Evolutionary conservation across 2,329 filamentous ascomycete species (phyloP), one percentile per base, ranked within the genome.

Genomic region (Hypomyces perniciosus): DNA sequence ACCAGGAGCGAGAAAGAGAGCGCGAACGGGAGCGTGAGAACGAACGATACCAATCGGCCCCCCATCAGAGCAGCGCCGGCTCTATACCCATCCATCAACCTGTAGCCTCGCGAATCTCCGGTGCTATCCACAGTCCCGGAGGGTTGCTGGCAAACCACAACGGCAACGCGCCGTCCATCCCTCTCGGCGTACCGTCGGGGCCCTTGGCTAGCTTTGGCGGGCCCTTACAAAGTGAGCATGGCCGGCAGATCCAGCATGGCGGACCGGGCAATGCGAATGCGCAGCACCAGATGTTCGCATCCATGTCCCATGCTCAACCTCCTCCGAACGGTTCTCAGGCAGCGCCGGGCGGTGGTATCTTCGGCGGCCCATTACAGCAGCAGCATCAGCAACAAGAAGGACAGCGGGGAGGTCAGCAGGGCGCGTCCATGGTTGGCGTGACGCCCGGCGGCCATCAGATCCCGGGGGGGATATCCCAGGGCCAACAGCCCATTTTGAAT

Each of bases 31-130:
- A 88, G 57, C 78, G 84, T 64, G 85, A 88, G 53, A 76, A 80
- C 64, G 83, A 85, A 40, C 79, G 82, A 46, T 84, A 83, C 62
- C 85, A 84, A 59, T 79, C 87, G 54, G 83, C 86, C 28, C 66
- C 67, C 54, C 90, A 93, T 64, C 91, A 96, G 68, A 93, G 86
- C 70, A 91, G 88, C 64, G 85, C 88, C 37, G 89, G 86, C 51
- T 90, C 91, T 3, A 88, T 96, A 49, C 90, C 91, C 49, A 85
- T 97, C 61, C 92, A 97, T 69, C 92, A 97, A 68, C 92, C 92
- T 5, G 90, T 96, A 53, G 92, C 92, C 55, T 83, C 90, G 64
- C 77, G 91, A 69, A 76, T 90, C 56, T 72, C 86, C 51, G 86
- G 84, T 56, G 86, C 89, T 47, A 95, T 96, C 51, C 92, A 96